Base-by-base conservation (phyloP, 2,329 filamentous ascomycete genomes). In the Fusarium mundagurra region DNA sequence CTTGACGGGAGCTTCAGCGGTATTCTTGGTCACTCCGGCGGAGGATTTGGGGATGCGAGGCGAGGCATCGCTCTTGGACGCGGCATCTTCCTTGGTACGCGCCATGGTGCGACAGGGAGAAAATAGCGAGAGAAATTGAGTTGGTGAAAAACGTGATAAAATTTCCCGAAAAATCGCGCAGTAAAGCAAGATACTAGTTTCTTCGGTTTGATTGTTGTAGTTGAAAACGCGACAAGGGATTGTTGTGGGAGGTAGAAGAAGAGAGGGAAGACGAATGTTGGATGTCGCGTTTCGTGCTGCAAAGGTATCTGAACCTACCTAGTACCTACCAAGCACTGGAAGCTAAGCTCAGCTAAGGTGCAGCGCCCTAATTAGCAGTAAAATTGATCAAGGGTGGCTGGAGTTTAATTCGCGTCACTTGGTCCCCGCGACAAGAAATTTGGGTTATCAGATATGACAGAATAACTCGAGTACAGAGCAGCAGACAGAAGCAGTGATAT, bases 21-120 rank as follows among this genome's bases (percentile, higher is more conserved):
- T 79, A 10, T 83, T 80, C 78, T 84, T 85, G 69, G 80, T 78
- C 38, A 84, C 74, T 55, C 83, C 84, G 60, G 81, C 82, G 76
- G 68, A 54, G 12, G 75, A 68, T 59, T 85, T 84, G 45, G 73
- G 60, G 24, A 80, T 54, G 20, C 43, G 67, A 59, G 76, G 76
- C 29, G 76, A 76, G 22, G 50, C 29, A 13, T 72, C 72, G 34
- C 61, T 57, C 45, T 72, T 71, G 43, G 74, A 41, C 34, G 77
- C 71, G 47, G 73, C 64, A 45, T 81, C 79, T 62, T 81, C 80
- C 58, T 79, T 81, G 55, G 81, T 82, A 57, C 80, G 80, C 62
- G 80, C 80, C 80, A 82, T 82, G 61, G 50, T 76, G 62, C 31
- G 34, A 53, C 36, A 43, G 27, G 55, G 43, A 39, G 43, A 43